Percentiles rank a stretch among this genome's conserved stretches.
Conservation (phyloP, 257 asterid species). For the Capsicum pubescens region DNA sequence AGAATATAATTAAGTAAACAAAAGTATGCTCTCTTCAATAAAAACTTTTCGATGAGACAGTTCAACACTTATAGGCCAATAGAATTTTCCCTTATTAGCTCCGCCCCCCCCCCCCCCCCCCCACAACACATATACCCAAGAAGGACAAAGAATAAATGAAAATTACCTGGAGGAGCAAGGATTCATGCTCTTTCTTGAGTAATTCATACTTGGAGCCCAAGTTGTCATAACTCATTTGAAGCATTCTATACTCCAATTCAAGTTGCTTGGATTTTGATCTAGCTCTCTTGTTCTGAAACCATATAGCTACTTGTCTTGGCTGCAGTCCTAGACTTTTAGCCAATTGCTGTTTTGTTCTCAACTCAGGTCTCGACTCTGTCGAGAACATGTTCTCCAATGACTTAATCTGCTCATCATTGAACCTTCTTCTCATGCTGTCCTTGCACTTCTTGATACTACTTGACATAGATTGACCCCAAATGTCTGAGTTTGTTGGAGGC, state of each 20-base stretch:
- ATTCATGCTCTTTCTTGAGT: constrained; percentile 63
- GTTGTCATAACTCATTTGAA: constrained; percentile 56
- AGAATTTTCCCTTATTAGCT: background rate
- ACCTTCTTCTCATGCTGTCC: constrained; percentile 54
- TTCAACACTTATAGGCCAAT: background rate
- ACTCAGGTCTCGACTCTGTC: constrained; percentile 73
- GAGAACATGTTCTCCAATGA: constrained; percentile 65
- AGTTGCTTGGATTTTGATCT: constrained; percentile 76
- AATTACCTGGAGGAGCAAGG: constrained; percentile 64
- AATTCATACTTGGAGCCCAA: constrained; percentile 58
- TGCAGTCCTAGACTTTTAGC: constrained; percentile 77
- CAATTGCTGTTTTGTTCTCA: constrained; percentile 66
- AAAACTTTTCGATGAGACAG: background rate
- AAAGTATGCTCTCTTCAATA: too few relatives aligned
- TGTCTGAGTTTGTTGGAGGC: background rate
- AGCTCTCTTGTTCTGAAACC: constrained; percentile 83
- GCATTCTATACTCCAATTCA: constrained; percentile 57
- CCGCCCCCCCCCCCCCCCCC: background rate
- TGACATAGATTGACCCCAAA: constrained; percentile 36
- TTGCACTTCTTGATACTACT: constrained; percentile 36
- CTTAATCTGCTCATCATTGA: constrained; percentile 70
- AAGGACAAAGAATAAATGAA: background rate
- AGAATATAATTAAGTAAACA: background rate
- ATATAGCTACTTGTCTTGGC: constrained; percentile 85
- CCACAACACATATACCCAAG: background rate